These are phyloP conservation scores for Lunularia cruciata DNA, from an alignment of 225 moss, liverwort and hornwort genomes.

Conservation along the genomic window DNA sequence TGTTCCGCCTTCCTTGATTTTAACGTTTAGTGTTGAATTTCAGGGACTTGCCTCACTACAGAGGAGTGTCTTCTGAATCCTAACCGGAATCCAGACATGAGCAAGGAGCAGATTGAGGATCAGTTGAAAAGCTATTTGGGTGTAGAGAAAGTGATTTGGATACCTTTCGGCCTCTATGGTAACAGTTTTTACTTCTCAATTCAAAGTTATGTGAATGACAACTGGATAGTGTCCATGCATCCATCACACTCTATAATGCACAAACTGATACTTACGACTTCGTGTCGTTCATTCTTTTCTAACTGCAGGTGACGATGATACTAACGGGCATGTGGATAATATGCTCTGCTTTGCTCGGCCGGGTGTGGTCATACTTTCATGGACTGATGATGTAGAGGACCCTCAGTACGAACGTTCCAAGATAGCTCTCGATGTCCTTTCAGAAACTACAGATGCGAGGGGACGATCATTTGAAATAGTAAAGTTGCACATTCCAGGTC, in stretches of 20 bases:
- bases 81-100: slow-evolving; percentile 83
- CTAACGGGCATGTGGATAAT: slow-evolving; percentile 92
- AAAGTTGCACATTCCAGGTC: slow-evolving; percentile 65
- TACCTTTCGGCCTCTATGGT: slow-evolving; percentile 85
- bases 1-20: too few relatives aligned
- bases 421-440: slow-evolving; percentile 65
- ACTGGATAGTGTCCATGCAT: too few relatives aligned
- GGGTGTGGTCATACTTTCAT: slow-evolving; percentile 72
- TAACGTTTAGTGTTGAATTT: neutral
- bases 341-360: slow-evolving; percentile 82
- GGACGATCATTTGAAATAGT: slow-evolving; percentile 63
- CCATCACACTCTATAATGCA: too few relatives aligned
- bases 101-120: slow-evolving; percentile 73
- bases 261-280: too few relatives aligned
- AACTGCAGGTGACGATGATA: slow-evolving; percentile 71
- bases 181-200: neutral
- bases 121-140: slow-evolving; percentile 78
- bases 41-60: slow-evolving; percentile 93
- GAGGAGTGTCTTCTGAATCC: slow-evolving; percentile 88
- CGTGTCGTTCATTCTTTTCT: neutral
- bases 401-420: slow-evolving; percentile 73
- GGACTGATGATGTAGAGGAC: slow-evolving; percentile 82
- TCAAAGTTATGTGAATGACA: too few relatives aligned
- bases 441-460: slow-evolving; percentile 68
- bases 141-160: slow-evolving; percentile 91